Percentiles rank a stretch among this genome's conserved stretches.
These are phyloP conservation scores for Paratrimastix pyriformis DNA, from an alignment of 78 protist species.

Conservation along the genomic window DNA sequence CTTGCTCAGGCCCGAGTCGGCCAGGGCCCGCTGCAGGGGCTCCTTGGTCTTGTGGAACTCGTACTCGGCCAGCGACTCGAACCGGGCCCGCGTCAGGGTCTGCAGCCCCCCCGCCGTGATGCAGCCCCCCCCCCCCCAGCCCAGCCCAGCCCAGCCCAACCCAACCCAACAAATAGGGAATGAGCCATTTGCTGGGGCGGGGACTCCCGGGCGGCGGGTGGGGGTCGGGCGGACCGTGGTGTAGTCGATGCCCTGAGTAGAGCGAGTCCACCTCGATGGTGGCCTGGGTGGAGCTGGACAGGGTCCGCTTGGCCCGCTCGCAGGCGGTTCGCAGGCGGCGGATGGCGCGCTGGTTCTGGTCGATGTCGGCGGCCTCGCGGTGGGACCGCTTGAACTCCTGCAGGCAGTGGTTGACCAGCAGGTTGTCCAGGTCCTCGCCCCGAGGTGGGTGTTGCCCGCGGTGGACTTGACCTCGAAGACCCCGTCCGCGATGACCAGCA, in stretches of 20 bases:
- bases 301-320: constrained; percentile 81
- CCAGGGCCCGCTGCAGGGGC: constrained; percentile 45
- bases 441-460: constrained; percentile 80
- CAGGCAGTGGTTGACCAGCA: constrained; percentile 71
- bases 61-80: constrained; percentile 72
- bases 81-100: constrained; percentile 81
- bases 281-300: constrained; percentile 61
- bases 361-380: too few relatives aligned
- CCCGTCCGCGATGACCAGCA: constrained; percentile 75
- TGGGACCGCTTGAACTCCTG: constrained; percentile 57
- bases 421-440: constrained; percentile 79
- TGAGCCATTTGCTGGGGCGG: too few relatives aligned
- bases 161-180: too few relatives aligned
- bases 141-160: too few relatives aligned
- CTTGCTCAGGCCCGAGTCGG: constrained; percentile 71
- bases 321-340: constrained; percentile 76
- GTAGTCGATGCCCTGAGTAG: constrained; percentile 77
- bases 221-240: too few relatives aligned
- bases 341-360: constrained; percentile 69
- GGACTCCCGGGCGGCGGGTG: too few relatives aligned
- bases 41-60: constrained; percentile 55
- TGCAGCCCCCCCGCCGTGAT: too few relatives aligned
- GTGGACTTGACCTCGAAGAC: constrained; percentile 92
- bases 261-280: constrained; percentile 74
- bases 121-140: too few relatives aligned